Conservation (phyloP, 2,329 filamentous ascomycete genomes). For the Monilinia polystroma region DNA sequence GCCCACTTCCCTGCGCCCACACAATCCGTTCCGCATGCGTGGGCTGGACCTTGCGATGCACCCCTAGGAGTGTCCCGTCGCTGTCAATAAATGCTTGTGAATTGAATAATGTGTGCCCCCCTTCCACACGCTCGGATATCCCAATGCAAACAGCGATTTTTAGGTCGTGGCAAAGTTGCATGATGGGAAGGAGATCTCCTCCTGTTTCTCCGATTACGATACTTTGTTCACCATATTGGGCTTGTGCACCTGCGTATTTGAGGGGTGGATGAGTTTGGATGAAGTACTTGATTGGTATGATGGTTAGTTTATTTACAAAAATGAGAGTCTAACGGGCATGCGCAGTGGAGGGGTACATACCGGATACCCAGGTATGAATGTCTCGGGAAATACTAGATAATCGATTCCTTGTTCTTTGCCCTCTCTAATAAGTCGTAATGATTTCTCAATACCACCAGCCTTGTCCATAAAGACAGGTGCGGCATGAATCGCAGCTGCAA, state of each 20-base stretch:
- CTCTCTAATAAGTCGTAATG: not conserved
- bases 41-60: conserved; percentile 4
- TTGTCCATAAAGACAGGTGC: conserved; percentile 12
- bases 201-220: not conserved
- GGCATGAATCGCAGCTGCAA: conserved; percentile 2
- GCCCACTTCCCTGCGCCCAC: conserved; percentile 11
- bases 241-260: not conserved
- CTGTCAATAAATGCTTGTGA: conserved; percentile 8
- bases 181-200: conserved; percentile 2
- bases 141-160: not conserved
- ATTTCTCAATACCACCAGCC: not conserved
- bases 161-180: not conserved
- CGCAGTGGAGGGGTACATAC: not conserved
- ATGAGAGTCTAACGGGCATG: not conserved
- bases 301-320: not conserved
- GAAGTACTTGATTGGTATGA: not conserved
- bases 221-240: conserved; percentile 4
- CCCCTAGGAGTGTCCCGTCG: not conserved
- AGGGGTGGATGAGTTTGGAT: conserved; percentile 2
- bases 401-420: not conserved
- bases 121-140: conserved; percentile 6
- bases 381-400: conserved; percentile 6
- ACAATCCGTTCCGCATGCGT: not conserved
- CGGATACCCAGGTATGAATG: conserved; percentile 17
- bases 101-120: not conserved